Base-by-base conservation (phyloP, 2,329 filamentous ascomycete species). In the Alternaria novae-zelandiae region DNA sequence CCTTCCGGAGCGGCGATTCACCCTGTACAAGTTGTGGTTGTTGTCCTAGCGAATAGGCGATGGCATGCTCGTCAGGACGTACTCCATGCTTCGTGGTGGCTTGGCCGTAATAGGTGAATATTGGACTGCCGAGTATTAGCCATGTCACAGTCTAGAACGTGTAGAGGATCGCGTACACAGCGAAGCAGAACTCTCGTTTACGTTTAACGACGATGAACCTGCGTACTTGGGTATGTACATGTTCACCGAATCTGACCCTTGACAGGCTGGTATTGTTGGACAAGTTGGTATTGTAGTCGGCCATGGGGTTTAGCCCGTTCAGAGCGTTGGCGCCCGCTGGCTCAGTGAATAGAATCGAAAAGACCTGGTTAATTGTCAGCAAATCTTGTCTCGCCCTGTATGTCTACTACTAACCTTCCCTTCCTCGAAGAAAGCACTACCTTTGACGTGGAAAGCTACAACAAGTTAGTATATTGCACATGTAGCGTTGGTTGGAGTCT, bases 131-230 rank as follows among this genome's bases (percentile, higher is more conserved):
- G 2, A n/a, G 3, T 0, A 6, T 49, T 15, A 49, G 46, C 4
- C 46, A 49, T 30, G 10, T 47, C 8, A 0, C 15, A 26, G 3
- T 4, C 6, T 36, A 6, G 6, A 15, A 0, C 2, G 12, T 5
- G 7, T 2, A 15, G 0, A 3, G 1, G 0, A 9, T 36, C 5
- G 10, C 46, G 5, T 28, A 49, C 46, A 50, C 46, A 6, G 67
- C 69, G 32, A 56, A 69, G 49, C 63, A 70, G 25, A 65, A 72
- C 12, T 25, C 70, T 13, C 50, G 23, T 49, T 20, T 65, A 1
- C 46, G 41, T 11, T 50, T 51, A 0, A 64, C 53, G 3, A 70
- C 61, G 12, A 71, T 59, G 36, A 72, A 72, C 0, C 70, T 62
- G 0, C 70, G 67, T 6, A 70, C 59, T 5, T 70, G 50, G 3